Percentiles rank a stretch among this genome's conserved stretches.
phyloP scores from a whole-genome alignment of 768 basidiomycete species.

The Thelephora ganbajun region DNA sequence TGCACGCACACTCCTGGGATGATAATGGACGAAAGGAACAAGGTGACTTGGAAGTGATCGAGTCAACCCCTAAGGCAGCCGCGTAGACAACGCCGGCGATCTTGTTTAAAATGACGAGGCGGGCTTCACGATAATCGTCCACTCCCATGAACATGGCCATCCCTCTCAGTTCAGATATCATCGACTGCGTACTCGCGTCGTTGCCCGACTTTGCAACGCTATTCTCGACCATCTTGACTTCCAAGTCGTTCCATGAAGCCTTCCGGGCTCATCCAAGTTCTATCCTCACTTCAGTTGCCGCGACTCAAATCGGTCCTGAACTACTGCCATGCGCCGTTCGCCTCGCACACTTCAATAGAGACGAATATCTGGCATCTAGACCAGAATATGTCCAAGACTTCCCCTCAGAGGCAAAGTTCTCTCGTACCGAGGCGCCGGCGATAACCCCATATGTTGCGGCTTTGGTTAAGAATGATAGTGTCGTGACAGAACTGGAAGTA shows the following conservation, averaged over 20 bases:
- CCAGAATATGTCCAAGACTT: not conserved
- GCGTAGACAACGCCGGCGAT: too few species aligned
- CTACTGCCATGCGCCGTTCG: slow-evolving; percentile 14
- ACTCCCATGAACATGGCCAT: too few species aligned
- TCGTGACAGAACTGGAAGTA: not conserved
- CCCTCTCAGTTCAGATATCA: slow-evolving; percentile 18
- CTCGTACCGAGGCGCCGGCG: not conserved
- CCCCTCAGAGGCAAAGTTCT: not conserved
- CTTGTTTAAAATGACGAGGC: too few species aligned
- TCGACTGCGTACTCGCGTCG: slow-evolving; percentile 16
- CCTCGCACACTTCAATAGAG: slow-evolving; percentile 12
- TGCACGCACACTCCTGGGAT: too few species aligned
- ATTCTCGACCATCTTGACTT: slow-evolving; percentile 13
- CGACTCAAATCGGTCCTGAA: slow-evolving; percentile 16
- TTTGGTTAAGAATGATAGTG: not conserved
- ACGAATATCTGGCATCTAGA: not conserved
- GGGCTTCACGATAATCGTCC: too few species aligned
- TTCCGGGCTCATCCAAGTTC: slow-evolving; percentile 18
- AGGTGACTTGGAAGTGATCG: too few species aligned
- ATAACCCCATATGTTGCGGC: not conserved
- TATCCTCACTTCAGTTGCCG: slow-evolving; percentile 17
- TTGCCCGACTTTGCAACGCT: slow-evolving; percentile 18
- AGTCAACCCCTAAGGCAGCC: too few species aligned
- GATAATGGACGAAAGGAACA: too few species aligned
- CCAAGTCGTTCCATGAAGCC: slow-evolving; percentile 17